phyloP scores from a whole-genome alignment of 179 eudicot species.

The Drosera spatulata region DNA sequence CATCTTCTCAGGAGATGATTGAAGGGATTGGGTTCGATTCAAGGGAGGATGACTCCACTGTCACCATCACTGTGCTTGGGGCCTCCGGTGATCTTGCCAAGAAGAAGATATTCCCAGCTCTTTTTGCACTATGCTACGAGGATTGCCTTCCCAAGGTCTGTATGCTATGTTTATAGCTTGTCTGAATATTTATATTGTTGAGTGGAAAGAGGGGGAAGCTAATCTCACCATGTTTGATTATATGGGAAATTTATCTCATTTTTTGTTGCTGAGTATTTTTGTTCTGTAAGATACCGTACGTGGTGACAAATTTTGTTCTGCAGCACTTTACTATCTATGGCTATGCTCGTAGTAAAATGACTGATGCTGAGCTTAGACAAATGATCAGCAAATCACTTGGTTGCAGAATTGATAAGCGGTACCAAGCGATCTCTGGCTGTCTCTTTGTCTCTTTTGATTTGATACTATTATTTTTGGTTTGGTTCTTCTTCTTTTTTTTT shows the following conservation, averaged over 20 bases:
- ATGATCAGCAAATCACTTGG: conserved; percentile 95
- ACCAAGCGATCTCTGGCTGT: not conserved
- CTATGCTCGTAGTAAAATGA: conserved; percentile 99
- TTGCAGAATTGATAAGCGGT: conserved; percentile 98
- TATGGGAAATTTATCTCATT: too few relatives aligned
- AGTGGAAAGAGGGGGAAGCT: too few relatives aligned
- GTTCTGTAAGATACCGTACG: too few relatives aligned
- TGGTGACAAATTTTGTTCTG: conserved; percentile 10
- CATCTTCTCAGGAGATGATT: conserved; percentile 23
- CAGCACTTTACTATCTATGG: conserved; percentile 96
- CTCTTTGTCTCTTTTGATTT: not conserved
- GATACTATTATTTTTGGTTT: not conserved
- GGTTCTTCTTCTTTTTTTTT: too few relatives aligned
- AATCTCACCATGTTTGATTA: too few relatives aligned
- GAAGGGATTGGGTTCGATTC: conserved; percentile 26
- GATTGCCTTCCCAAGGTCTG: conserved; percentile 84
- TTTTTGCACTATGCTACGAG: conserved; percentile 95
- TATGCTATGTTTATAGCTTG: not conserved
- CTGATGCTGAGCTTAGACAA: conserved; percentile 76
- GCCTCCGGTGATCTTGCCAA: conserved; percentile 99
- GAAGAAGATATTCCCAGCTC: conserved; percentile 98
- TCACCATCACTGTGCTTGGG: conserved; percentile 93
- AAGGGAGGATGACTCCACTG: conserved; percentile 51
- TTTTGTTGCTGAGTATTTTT: too few relatives aligned
- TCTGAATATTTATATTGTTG: too few relatives aligned